Evolutionary conservation across 2,329 filamentous ascomycete species (phyloP), one percentile per base, ranked within the genome.

Genomic region (Fonsecaea erecta): DNA sequence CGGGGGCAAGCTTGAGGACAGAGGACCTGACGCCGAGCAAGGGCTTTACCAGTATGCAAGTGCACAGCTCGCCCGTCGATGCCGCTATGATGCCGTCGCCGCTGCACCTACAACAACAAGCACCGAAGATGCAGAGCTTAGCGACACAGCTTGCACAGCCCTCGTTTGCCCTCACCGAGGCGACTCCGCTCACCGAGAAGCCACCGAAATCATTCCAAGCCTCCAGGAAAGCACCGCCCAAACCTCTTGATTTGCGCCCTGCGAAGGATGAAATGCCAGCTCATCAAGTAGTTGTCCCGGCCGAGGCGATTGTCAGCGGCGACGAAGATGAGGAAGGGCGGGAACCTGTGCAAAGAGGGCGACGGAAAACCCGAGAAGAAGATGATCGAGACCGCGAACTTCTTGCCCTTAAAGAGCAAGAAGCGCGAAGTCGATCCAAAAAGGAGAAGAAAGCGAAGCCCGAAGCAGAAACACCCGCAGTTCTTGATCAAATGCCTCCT

Each of bases 351-450:
- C 79, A 87, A 59, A 85, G 93, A 67, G 94, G 93, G 8, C 86
- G 93, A 65, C 85, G 92, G 71, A 92, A 90, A 76, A 97, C 93
- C 2, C 86, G 93, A 59, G 92, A 94, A 75, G 92, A 97, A 67
- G 93, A 97, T 73, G 92, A 97, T 71, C 84, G 84, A 61, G 86
- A 92, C 61, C 87, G 93, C 54, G 91, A 94, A 74, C 82, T 87
- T 14, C 76, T 88, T n/a, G 86, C 85, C 1, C 75, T 85, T 53
- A 84, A 84, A 56, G 86, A 87, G 73, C 88, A 93, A 72, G 89
- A 92, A 73, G 83, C 85, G 30, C 85, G 89, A 64, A 93, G 90
- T 76, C 79, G 86, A 32, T 93, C 91, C 0, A 91, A 90, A 75
- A 92, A 90, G 84, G 75, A 88, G 85, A 74, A 83, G 81, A 68